Conservation (phyloP, 305 asterid species). For the Solanum hybrid region DNA sequence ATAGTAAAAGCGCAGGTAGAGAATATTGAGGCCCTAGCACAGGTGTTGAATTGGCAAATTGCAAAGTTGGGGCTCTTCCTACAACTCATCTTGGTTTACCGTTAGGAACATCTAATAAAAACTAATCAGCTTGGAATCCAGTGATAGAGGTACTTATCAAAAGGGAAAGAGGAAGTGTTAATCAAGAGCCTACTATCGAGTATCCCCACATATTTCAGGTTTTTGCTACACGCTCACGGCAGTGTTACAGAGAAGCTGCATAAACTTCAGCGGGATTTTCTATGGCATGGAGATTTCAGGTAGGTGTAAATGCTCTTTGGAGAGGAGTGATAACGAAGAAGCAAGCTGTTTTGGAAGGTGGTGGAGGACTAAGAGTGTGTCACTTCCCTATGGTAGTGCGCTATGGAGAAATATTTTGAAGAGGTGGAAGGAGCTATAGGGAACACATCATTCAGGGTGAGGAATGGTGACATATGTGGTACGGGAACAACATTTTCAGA, state of each 20-base stretch:
- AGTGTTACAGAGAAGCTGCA: not conserved
- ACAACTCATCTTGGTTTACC: not conserved
- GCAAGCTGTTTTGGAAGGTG: not conserved
- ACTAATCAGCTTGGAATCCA: not conserved
- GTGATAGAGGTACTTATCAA: not conserved
- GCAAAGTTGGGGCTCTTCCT: not conserved
- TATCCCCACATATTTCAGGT: not conserved
- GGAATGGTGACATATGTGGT: not conserved
- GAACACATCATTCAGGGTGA: not conserved
- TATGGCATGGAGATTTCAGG: not conserved
- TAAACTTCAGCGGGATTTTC: not conserved
- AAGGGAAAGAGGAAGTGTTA: not conserved
- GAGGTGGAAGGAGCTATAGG: not conserved
- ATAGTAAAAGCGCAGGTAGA: not conserved
- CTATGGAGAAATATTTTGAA: not conserved
- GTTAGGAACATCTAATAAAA: not conserved
- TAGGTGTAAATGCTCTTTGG: not conserved
- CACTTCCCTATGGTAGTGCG: not conserved
- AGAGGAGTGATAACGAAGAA: not conserved
- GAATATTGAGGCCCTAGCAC: not conserved
- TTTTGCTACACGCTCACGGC: not conserved
- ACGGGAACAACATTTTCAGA: not conserved
- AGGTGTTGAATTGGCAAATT: not conserved
- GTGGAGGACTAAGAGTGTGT: not conserved
- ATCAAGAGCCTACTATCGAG: not conserved